Conservation (phyloP, 2,329 filamentous ascomycete species). For the Rhytidhysteron rufulum region DNA sequence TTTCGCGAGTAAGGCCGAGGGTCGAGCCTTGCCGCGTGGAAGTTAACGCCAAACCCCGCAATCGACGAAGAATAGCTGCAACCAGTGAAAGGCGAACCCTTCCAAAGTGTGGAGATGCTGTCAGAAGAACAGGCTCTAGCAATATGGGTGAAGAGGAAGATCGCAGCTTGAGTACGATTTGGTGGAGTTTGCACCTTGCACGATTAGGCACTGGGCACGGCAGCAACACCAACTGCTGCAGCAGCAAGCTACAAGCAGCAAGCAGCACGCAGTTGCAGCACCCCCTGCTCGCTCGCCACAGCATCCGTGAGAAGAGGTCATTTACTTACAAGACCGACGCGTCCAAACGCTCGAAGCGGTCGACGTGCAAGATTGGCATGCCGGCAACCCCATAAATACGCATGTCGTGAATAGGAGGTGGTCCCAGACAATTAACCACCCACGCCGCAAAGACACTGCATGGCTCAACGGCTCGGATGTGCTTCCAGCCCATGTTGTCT, state of each 20-base stretch:
- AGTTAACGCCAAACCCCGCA: conserved; percentile 28
- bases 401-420: conserved; percentile 3
- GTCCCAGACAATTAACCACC: neutral
- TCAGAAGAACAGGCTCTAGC: conserved; percentile 20
- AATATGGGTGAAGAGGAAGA: no score
- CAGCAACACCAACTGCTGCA: no score
- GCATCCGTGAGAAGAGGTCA: conserved; percentile 10
- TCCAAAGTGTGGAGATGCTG: conserved; percentile 19
- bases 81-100: conserved; percentile 25
- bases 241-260: no score
- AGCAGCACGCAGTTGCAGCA: no score
- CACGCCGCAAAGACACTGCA: neutral
- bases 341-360: neutral
- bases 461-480: conserved; percentile 2
- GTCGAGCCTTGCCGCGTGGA: conserved; percentile 14
- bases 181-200: no score
- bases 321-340: conserved; percentile 14
- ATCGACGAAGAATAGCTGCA: conserved; percentile 16
- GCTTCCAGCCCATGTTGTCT: conserved; percentile 1
- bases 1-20: conserved; percentile 18
- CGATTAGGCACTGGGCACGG: no score
- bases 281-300: conserved; percentile 12
- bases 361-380: conserved; percentile 2
- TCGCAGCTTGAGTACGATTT: no score
- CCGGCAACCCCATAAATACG: neutral